phyloP scores from a whole-genome alignment of 441 rosid genomes.

The Kokia cookei region DNA sequence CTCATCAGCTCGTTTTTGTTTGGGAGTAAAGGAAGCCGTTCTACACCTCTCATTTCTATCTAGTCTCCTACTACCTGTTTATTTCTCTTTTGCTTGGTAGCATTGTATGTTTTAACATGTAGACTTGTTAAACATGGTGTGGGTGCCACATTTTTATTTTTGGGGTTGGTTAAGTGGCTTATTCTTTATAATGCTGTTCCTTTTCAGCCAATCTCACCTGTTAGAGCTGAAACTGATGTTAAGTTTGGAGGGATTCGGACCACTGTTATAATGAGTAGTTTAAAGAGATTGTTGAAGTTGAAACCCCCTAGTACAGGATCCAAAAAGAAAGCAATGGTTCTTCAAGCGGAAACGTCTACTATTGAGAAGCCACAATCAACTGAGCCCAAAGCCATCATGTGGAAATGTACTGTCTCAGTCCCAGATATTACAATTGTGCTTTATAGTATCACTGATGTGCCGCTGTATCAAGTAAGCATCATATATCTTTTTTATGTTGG shows the following conservation, averaged over 20 bases:
- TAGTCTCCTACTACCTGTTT: not conserved
- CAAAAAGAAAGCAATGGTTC: slow-evolving; percentile 66
- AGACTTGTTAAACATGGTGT: not conserved
- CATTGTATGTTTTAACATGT: not conserved
- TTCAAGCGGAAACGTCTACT: slow-evolving; percentile 47
- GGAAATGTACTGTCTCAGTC: slow-evolving; percentile 95
- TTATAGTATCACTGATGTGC: slow-evolving; percentile 48
- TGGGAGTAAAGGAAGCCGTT: not conserved
- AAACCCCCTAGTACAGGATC: slow-evolving; percentile 28
- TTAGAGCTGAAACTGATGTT: slow-evolving; percentile 90
- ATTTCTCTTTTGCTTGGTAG: not conserved
- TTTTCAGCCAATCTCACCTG: slow-evolving; percentile 67
- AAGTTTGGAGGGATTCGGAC: slow-evolving; percentile 80
- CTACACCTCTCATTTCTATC: not conserved
- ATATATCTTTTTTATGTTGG: not conserved
- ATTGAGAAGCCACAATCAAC: slow-evolving; percentile 42
- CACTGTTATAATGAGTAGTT: slow-evolving; percentile 57
- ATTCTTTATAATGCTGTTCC: slow-evolving; percentile 10
- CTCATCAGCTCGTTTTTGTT: not conserved
- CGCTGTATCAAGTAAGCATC: slow-evolving; percentile 87
- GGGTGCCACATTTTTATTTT: slow-evolving; percentile 1
- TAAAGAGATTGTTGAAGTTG: slow-evolving; percentile 78
- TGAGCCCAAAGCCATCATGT: slow-evolving; percentile 61
- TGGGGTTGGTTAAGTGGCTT: slow-evolving; percentile 1
- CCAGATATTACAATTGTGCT: slow-evolving; percentile 93